Evolutionary conservation across 2,329 filamentous ascomycete genomes (phyloP), one percentile per base, ranked within the genome.

Genomic region (Talaromyces sp.): DNA sequence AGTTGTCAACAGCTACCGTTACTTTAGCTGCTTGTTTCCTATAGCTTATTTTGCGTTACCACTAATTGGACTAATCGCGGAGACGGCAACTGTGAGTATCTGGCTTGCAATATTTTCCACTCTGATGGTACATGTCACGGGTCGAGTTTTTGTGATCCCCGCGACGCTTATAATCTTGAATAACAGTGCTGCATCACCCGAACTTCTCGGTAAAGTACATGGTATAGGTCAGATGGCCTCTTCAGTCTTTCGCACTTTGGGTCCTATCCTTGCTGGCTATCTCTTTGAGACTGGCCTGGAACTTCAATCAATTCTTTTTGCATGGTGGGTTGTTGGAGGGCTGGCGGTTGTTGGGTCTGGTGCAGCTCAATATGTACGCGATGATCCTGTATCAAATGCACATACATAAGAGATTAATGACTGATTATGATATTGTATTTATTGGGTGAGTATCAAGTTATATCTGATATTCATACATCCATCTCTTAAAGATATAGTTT

Each of bases 41-140:
- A 47, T 91, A 31, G 84, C 88, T 0, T 94, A 93, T 75, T 82
- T 86, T n/a, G 74, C 90, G 19, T 84, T 89, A 1, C 91, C 91
- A 0, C 92, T 88, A 72, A 83, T 94, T 27, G 84, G 89, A 1
- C 78, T 93, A 13, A 83, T 92, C 0, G 90, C 88, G 1, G 87
- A 85, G 11, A 73, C 79, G 1, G 79, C 82, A 1, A 75, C 79
- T 9, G 37, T 24, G 22, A 75, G 76, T 16, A 81, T 92, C 50
- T 93, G 90, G 90, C 66, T 84, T 5, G 85, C 87, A 39, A 88
- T 93, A 31, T 80, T 84, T 6, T 73, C 86, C 7, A 87, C 91
- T 3, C 81, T 91, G 13, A 82, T 88, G 61, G 76, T 92, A 31
- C 90, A 93, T 72, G 90, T 92, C 41, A 82, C 87, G 2, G 90